Base-by-base conservation (phyloP, 306 rosid genomes). In the Hylodesmum podocarpum region DNA sequence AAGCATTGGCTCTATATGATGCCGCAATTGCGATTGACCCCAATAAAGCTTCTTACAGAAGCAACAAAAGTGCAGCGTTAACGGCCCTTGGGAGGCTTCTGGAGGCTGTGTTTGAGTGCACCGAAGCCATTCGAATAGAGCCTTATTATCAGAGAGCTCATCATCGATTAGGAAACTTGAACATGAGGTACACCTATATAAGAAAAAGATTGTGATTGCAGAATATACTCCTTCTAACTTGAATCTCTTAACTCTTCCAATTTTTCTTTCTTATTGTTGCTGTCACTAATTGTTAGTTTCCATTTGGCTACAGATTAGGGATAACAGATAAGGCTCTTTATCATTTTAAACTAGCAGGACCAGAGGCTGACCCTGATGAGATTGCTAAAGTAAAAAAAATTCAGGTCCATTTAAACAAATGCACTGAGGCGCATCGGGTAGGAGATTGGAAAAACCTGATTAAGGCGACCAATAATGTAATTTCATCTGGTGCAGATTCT, bases 121-220 rank as follows among this genome's bases (percentile, higher is more conserved):
- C 90, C 72, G 91, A 86, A 82, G 98, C 98, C 62, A 88, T 91
- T 47, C 81, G 76, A 63, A 89, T 91, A 11, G 96, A 93, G 16
- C 91, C 95, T 13, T 89, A 81, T 75, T 93, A 93, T 78, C 91
- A 88, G 1, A 82, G 96, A 84, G 98, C 96, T 79, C 98, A 89
- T 81, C 89, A 71, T 65, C 90, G 98, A 41, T 79, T 93, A 64
- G 96, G 91, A 24, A 85, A 86, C 31, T 81, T 93, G 82, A 86
- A 86, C 63, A 80, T 85, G 19, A 89, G 96, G 97, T 89, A 21
- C 4, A 3, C 47, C 18, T 39, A 2, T 1, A 51, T 44, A 28
- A 33, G 19, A 50, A 31, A 33, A 29, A 29, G 0, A 16, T 5
- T 18, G 3, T 15, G 21, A 53, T 19, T n/a, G 24, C 14, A 8